Percentiles rank a stretch among this genome's conserved stretches.
These are phyloP conservation scores for Ramaria sp. DNA, from an alignment of 768 basidiomycete genomes.

Conservation along the genomic window DNA sequence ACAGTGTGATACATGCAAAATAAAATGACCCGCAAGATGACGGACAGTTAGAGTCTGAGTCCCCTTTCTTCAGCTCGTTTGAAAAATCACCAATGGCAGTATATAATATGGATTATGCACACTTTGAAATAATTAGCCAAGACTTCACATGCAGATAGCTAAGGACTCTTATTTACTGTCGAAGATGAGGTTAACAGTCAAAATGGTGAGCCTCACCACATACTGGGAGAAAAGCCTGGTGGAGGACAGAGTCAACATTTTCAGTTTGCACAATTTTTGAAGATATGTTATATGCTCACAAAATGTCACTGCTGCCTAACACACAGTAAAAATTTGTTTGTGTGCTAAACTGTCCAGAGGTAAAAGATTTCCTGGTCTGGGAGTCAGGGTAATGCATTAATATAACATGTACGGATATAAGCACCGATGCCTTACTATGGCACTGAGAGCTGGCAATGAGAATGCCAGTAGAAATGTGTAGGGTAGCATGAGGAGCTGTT, in stretches of 20 bases:
- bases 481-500: background rate
- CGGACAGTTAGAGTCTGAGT: background rate
- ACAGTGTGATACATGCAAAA: background rate
- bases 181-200: background rate
- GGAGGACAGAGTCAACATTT: background rate
- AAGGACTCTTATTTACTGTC: background rate
- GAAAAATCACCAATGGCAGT: background rate
- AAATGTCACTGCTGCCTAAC: background rate
- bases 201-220: background rate
- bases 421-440: background rate
- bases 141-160: background rate
- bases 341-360: background rate
- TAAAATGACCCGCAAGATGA: background rate
- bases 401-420: too few relatives aligned
- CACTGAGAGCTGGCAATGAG: background rate
- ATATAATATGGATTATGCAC: background rate
- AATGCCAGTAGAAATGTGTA: background rate
- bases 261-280: too few relatives aligned
- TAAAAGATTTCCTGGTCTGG: too few relatives aligned
- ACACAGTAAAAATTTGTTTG: background rate
- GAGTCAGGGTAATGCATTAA: too few relatives aligned
- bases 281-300: background rate
- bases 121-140: background rate
- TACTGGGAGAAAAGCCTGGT: background rate
- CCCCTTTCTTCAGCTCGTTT: background rate